Evolutionary conservation across 2,329 filamentous ascomycete genomes (phyloP), one percentile per base, ranked within the genome.

Genomic region (Pseudofabraea citricarpa): DNA sequence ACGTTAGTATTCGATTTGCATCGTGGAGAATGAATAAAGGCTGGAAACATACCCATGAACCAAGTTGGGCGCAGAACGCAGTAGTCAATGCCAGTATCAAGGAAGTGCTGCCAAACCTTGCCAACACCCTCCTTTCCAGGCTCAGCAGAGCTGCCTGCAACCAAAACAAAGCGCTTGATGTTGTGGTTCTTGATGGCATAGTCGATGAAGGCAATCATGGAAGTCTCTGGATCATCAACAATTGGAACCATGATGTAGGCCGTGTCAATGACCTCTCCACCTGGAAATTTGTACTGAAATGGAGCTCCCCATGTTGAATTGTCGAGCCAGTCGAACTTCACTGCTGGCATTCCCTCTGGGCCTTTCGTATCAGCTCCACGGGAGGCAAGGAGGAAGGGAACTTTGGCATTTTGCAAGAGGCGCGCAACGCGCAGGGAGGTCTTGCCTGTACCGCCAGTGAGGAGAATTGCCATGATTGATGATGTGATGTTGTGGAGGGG

Each of bases 391-490:
- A 70, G 48, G 33, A 61, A 52, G 5, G 59, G 57, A 29, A 61
- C 50, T 16, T 47, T 49, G 9, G 55, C 53, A 7, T 49, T 40
- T 31, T 12, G 27, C 27, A 12, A 31, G 27, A 31, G 27, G 16
- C 49, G 45, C 29, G 64, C 64, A 23, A 73, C 55, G 23, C 65
- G 64, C n/a, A 57, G 56, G 32, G 64, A 64, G 2, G 71, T 62
- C 37, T 70, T 73, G 44, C 71, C 70, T 1, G 66, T 70, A 33
- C 71, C 71, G 36, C 70, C 70, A 2, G 65, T 56, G 6, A 74
- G 52, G 29, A 74, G 61, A 29, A 73, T 31, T 9, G 6, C 6
- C 13, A 15, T 15, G 13, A 31, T 31, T 31, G 27, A 4, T 31
- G 13, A 2, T 31, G 6, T 31, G 27, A 4, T n/a, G n/a, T n/a